Base-by-base conservation (phyloP, 2,329 filamentous ascomycete species). In the Diaporthe australafricana region DNA sequence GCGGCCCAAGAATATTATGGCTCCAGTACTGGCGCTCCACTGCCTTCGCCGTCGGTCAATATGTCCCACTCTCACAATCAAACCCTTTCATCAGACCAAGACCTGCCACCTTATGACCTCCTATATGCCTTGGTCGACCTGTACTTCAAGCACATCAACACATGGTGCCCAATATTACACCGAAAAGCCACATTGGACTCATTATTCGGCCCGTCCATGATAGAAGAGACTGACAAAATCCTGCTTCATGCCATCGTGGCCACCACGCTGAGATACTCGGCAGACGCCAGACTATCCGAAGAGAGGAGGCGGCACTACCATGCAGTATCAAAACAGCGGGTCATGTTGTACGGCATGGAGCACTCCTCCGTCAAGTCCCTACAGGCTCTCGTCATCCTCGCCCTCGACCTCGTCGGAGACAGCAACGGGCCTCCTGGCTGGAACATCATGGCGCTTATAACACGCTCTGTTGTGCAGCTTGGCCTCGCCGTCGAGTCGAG, bases 401-500 rank as follows among this genome's bases (percentile, higher is more conserved):
- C 95, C 0, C 83, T 98, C 14, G 95, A 98, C 78, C 87, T 97
- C 30, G 92, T 94, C 40, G 95, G 95, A 11, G 93, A 90, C 76
- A 95, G 94, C 47, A 97, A 98, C 79, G 95, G 95, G 0, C 95
- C 95, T 2, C 94, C 95, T 0, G 95, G 94, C 3, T 97, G 95
- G 95, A 97, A 97, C 78, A 88, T 98, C 71, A 90, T 98, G 81
- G 95, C 95, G 8, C 84, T 98, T 65, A 97, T 98, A 74, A 95
- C 94, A 1, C 90, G 95, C 25, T 95, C 94, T 8, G 94, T 97
- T 1, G 94, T 98, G 2, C 95, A 98, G 80, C 85, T 98, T 1
- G 95, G 95, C 0, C 84, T 98, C 32, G 92, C 94, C 0, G 94
- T 96, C 1, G 95, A 98, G 79, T 90, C 89, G 6, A 95, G 92